Evolutionary conservation across 192 early-diverging fungal genomes (phyloP), one percentile per base, ranked within the genome.

Genomic region (Backusella tuberculispora): DNA sequence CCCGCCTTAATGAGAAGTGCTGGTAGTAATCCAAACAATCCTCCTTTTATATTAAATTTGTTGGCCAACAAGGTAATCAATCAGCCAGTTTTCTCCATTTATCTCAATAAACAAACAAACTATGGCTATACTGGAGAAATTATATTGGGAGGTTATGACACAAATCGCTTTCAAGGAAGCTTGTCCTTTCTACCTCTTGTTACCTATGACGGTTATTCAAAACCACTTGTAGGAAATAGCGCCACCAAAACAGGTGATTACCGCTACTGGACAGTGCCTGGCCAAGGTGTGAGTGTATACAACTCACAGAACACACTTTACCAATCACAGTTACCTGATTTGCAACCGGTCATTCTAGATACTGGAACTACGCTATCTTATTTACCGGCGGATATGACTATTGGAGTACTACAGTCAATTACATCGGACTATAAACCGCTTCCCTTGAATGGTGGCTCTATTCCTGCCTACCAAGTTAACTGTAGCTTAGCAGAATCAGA

Each of bases 81-180:
- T 34, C 21, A 78, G 12, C 66, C 77, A n/a, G 50, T 79, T 6
- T 79, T 79, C 43, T 69, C 77, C 40, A 71, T 79, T n/a, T 71
- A 65, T 48, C 47, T 79, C 14, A 74, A 74, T 40, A 74, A 42
- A 24, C 44, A 63, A 48, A 5, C 40, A 13, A 64, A 34, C 13
- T 66, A 63, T 38, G 72, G 73, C 19, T 48, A 53, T n/a, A 56
- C 73, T 34, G 88, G 87, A 4, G 81, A 84, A 67, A 80, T 90
- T 24, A 79, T 69, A 10, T 77, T 90, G 70, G 85, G 84, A 67
- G 87, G 85, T 14, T 68, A 81, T 63, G 87, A 88, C 64, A 45
- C 67, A 5, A 45, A 53, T 26, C 81, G 83, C 47, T 85, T 75
- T 48, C 79, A 79, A 7, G 88, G 87, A 3, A 19, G 34, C n/a